Percentiles rank a stretch among this genome's conserved stretches.
Evolutionary conservation across 139 green algal genomes (phyloP).

Genomic region (Micractinium sp.): DNA sequence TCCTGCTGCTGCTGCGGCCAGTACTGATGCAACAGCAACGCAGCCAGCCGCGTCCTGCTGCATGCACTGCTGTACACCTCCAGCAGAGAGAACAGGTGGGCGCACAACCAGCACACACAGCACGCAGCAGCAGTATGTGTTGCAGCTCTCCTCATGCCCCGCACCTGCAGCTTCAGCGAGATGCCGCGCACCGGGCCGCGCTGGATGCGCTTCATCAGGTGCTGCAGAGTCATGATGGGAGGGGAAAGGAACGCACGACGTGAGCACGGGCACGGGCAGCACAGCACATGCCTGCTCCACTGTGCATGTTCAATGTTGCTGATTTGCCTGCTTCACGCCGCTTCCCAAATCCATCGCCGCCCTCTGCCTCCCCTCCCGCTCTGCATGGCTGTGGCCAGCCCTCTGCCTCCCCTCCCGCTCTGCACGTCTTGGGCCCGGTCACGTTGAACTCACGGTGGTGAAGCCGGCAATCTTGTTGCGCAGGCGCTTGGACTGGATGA

Average conservation of each 20-base stretch:
- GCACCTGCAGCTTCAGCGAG: conserved; percentile 99
- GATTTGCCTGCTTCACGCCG: neutral
- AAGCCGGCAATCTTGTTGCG: conserved; percentile 99
- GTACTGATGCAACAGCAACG: neutral
- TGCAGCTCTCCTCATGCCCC: neutral
- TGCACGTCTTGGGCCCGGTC: neutral
- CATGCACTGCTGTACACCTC: too few species aligned
- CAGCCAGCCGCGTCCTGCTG: too few species aligned
- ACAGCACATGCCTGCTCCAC: neutral
- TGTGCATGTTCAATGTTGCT: too few species aligned
- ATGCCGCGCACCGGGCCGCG: conserved; percentile 98
- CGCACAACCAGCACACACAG: neutral
- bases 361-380: neutral
- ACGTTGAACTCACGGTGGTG: conserved; percentile 84
- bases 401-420: neutral
- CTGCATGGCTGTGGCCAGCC: too few species aligned
- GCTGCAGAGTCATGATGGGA: conserved; percentile 63
- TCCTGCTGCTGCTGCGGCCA: neutral
- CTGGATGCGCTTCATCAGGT: conserved; percentile 99
- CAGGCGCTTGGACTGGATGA: conserved; percentile 97
- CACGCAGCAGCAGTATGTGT: neutral
- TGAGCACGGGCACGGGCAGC: neutral
- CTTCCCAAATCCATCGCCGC: neutral
- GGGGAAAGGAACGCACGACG: neutral
- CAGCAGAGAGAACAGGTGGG: too few species aligned